Base-by-base conservation (phyloP, 257 asterid genomes). In the Haberlea rhodopensis region DNA sequence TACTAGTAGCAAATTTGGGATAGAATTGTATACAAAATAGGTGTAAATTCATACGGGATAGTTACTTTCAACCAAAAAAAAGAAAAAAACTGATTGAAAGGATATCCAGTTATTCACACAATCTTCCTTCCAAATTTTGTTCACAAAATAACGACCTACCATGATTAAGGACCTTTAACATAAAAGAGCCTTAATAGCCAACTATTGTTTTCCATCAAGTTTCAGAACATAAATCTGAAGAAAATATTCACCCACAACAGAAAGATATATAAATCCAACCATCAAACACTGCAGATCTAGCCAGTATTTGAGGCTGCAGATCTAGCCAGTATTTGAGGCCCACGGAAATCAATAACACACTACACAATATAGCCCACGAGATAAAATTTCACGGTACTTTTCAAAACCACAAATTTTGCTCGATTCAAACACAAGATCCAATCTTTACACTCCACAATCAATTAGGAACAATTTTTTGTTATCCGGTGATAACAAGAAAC, bases 251-350 rank as follows among this genome's bases (percentile, higher is more conserved):
- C 55, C 43, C 15, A 60, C 28, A 20, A 64, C 26, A 46, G 51
- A 43, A 43, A 43, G 51, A 43, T 43, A 16, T 5, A 16, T 43
- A 15, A 58, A 67, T 51, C 62, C 75, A 69, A 46, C 52, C 73
- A 73, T 73, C 69, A 66, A 71, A 74, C 67, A 60, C 53, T 49
- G n/a, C n/a, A n/a, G n/a, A n/a, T n/a, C n/a, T n/a, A n/a, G n/a
- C n/a, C n/a, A n/a, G n/a, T n/a, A n/a, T n/a, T n/a, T n/a, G n/a
- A n/a, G n/a, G n/a, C n/a, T n/a, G 70, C 75, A 76, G 86, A 82
- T 84, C 89, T 77, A 80, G 59, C 62, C 63, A 71, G 48, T 63
- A 56, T 48, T 34, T 43, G 62, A 66, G 8, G 66, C 60, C 51
- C 72, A 71, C 73, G 51, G n/a, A 43, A 43, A 43, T 43, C 51